phyloP scores from a whole-genome alignment of 352 stramenopile genomes.

The Phytophthora ohioensis region DNA sequence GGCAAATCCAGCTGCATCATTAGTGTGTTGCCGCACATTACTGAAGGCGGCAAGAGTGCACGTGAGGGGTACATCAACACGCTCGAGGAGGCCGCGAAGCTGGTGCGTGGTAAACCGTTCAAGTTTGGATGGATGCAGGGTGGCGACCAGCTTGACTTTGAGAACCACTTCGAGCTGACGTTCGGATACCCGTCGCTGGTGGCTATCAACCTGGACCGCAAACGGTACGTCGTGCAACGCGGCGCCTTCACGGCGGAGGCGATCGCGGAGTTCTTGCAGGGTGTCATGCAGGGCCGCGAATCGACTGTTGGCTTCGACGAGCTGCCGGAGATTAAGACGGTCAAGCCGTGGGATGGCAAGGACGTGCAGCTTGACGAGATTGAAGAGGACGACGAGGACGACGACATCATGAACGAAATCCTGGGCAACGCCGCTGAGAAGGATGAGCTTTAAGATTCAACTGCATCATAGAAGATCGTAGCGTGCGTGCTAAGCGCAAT shows the following conservation, averaged over 20 bases:
- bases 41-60: conserved; percentile 84
- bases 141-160: conserved; percentile 85
- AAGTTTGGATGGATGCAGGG: conserved; percentile 93
- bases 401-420: conserved; percentile 91
- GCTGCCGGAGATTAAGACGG: conserved; percentile 69
- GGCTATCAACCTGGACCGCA: conserved; percentile 88
- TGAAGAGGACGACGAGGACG: conserved; percentile 85
- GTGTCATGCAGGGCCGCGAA: conserved; percentile 75
- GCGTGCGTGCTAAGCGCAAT: conserved; percentile 10
- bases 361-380: conserved; percentile 78
- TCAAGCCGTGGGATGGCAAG: conserved; percentile 84
- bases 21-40: conserved; percentile 90
- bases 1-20: conserved; percentile 93
- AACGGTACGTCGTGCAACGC: conserved; percentile 86
- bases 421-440: conserved; percentile 65
- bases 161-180: conserved; percentile 88
- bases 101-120: conserved; percentile 91
- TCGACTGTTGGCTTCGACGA: conserved; percentile 68
- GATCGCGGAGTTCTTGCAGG: conserved; percentile 80
- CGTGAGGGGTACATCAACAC: conserved; percentile 88
- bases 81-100: conserved; percentile 84
- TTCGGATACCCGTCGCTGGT: conserved; percentile 93
- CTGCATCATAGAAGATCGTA: conserved; percentile 30
- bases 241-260: conserved; percentile 72
- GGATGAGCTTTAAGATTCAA: conserved; percentile 75